These are phyloP conservation scores for Suillus occidentalis DNA, from an alignment of 768 basidiomycete species.

Conservation along the genomic window DNA sequence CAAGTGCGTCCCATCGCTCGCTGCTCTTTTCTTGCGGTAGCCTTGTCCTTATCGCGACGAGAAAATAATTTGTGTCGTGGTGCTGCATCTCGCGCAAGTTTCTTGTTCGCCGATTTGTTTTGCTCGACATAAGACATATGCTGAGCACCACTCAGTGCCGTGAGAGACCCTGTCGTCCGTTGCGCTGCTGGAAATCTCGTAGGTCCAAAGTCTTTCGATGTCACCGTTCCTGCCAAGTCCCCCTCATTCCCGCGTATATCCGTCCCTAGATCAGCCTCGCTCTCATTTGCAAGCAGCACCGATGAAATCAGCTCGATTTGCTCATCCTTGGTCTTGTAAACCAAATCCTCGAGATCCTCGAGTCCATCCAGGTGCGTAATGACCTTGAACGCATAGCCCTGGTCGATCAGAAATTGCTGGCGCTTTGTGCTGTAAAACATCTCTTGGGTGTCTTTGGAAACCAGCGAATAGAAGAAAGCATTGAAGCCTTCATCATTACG, in stretches of 20 bases:
- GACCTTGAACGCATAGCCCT: constrained; percentile 99
- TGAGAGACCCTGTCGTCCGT: constrained; percentile 78
- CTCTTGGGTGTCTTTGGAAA: constrained; percentile 98
- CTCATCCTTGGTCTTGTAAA: constrained; percentile 87
- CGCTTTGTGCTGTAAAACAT: constrained; percentile 99
- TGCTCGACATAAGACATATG: constrained; percentile 94
- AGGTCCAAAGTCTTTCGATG: constrained; percentile 81
- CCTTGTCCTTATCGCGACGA: constrained; percentile 79
- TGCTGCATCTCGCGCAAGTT: constrained; percentile 52
- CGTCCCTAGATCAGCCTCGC: constrained; percentile 82
- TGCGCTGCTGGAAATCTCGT: constrained; percentile 66
- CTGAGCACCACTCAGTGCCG: constrained; percentile 83
- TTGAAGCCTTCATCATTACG: constrained; percentile 99
- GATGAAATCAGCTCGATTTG: constrained; percentile 96
- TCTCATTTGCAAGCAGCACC: constrained; percentile 88
- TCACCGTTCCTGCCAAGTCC: constrained; percentile 82
- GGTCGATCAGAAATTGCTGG: constrained; percentile 97
- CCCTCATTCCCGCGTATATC: constrained; percentile 85
- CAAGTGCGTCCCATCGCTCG: constrained; percentile 32
- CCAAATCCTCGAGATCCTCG: constrained; percentile 80
- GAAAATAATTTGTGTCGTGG: constrained; percentile 78
- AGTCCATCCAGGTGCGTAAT: constrained; percentile 97
- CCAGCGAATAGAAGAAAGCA: constrained; percentile 98
- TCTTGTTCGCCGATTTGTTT: constrained; percentile 89
- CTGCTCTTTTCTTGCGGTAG: constrained; percentile 48